A percentile compares a stretch with the other conserved stretches of the same genome.
Conservation (phyloP, 164 flowering plant genomes). For the Tetracentron sinense region DNA sequence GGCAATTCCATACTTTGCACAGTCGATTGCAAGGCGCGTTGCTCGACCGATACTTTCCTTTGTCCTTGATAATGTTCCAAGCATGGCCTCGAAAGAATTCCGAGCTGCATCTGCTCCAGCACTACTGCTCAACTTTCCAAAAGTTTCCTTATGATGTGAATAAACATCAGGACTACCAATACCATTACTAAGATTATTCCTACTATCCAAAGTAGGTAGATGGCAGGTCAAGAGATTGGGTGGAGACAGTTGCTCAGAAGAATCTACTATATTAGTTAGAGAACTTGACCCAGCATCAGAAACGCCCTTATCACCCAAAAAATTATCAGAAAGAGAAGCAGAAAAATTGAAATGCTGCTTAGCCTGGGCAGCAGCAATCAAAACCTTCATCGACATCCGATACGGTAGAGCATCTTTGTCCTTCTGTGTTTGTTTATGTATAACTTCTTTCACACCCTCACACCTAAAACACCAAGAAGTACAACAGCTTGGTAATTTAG, state of each 20-base stretch:
- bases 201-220: slow-evolving; percentile 33
- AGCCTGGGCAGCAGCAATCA: slow-evolving; percentile 23
- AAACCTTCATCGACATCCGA: slow-evolving; percentile 25
- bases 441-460: slow-evolving; percentile 30
- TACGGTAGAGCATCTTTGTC: slow-evolving; percentile 18
- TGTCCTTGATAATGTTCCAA: slow-evolving; percentile 73
- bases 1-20: slow-evolving; percentile 76
- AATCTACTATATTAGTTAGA: slow-evolving; percentile 27
- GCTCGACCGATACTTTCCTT: slow-evolving; percentile 95
- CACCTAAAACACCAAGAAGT: slow-evolving; percentile 29
- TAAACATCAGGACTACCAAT: slow-evolving; percentile 37
- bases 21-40: slow-evolving; percentile 85
- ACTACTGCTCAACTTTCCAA: slow-evolving; percentile 26
- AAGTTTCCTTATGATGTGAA: slow-evolving; percentile 25
- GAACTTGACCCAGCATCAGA: slow-evolving; percentile 30
- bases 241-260: slow-evolving; percentile 31
- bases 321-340: slow-evolving; percentile 23
- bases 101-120: slow-evolving; percentile 50
- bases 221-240: slow-evolving; percentile 26
- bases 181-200: slow-evolving; percentile 28
- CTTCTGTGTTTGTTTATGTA: slow-evolving; percentile 16
- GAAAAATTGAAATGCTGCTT: slow-evolving; percentile 22
- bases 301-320: slow-evolving; percentile 28
- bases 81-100: slow-evolving; percentile 55
- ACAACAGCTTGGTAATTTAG: not conserved